These are phyloP conservation scores for Plectosphaerella sp. DNA, from an alignment of 2,329 filamentous ascomycete species.

Conservation along the genomic window DNA sequence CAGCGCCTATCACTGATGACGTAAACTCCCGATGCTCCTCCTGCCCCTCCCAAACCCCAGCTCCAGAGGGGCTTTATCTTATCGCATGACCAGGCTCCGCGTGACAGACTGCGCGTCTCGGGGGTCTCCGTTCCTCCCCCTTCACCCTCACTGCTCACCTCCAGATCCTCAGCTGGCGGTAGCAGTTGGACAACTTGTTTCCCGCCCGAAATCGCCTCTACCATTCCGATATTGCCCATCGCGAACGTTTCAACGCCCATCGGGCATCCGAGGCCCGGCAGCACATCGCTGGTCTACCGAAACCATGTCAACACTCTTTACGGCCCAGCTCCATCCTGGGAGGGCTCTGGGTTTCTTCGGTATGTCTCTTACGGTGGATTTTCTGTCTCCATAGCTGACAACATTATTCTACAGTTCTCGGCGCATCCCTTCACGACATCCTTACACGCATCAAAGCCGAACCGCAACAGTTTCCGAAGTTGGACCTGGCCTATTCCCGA, in stretches of 20 bases:
- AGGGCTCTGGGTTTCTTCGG: slow-evolving; percentile 60
- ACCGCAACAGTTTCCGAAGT: slow-evolving; percentile 73
- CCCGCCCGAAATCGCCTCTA: too few species aligned
- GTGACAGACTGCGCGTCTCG: neutral
- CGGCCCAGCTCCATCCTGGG: slow-evolving; percentile 62
- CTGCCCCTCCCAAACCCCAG: neutral
- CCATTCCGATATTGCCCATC: too few species aligned
- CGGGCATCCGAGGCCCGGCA: too few species aligned
- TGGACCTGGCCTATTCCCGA: slow-evolving; percentile 80
- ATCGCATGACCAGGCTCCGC: neutral
- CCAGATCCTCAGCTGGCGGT: too few species aligned
- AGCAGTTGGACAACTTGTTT: too few species aligned
- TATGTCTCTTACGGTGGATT: slow-evolving; percentile 10
- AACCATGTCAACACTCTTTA: slow-evolving; percentile 42
- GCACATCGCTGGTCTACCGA: neutral
- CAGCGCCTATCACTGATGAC: neutral
- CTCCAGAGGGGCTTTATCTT: neutral
- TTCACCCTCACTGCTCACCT: neutral
- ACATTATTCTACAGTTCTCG: slow-evolving; percentile 58
- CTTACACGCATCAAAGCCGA: slow-evolving; percentile 85
- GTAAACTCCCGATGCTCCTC: neutral
- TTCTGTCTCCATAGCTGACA: neutral
- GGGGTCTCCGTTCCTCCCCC: neutral
- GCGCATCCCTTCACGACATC: slow-evolving; percentile 86
- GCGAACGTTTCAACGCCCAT: too few species aligned